Percentiles rank a stretch among this genome's conserved stretches.
These are phyloP conservation scores for Hanseniaspora gamundiae DNA, from an alignment of 1,139 yeast genomes.

Conservation along the genomic window DNA sequence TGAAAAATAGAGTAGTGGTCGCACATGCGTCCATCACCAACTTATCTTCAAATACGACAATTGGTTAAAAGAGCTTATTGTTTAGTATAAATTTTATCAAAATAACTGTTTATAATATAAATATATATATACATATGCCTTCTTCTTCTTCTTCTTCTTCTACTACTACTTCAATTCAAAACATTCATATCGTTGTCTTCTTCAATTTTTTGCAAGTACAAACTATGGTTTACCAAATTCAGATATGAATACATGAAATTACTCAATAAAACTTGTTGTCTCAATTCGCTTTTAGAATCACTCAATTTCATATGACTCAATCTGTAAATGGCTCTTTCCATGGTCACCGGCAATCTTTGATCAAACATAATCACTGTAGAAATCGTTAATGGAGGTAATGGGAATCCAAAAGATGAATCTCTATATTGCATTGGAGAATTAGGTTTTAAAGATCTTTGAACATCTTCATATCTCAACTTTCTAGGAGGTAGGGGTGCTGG, in stretches of 20 bases:
- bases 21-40: too few relatives aligned
- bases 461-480: slow-evolving; percentile 25
- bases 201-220: slow-evolving; percentile 53
- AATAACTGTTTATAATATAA: too few relatives aligned
- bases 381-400: slow-evolving; percentile 65
- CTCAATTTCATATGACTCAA: slow-evolving; percentile 87
- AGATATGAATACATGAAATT: slow-evolving; percentile 96
- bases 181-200: slow-evolving; percentile 13
- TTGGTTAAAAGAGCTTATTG: too few relatives aligned
- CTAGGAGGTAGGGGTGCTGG: slow-evolving; percentile 19
- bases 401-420: slow-evolving; percentile 78
- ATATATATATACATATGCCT: too few relatives aligned
- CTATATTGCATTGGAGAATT: slow-evolving; percentile 70
- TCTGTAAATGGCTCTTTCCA: slow-evolving; percentile 89
- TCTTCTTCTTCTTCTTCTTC: too few relatives aligned
- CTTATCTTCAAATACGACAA: too few relatives aligned
- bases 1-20: too few relatives aligned
- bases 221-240: slow-evolving; percentile 82
- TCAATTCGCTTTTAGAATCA: slow-evolving; percentile 78
- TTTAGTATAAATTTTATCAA: too few relatives aligned
- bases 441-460: slow-evolving; percentile 27
- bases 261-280: slow-evolving; percentile 84
- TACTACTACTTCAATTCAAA: neutral
- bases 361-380: slow-evolving; percentile 71
- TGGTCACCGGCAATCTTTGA: slow-evolving; percentile 83